phyloP scores from a whole-genome alignment of 139 green algal genomes.

The Chloropicon primus region DNA sequence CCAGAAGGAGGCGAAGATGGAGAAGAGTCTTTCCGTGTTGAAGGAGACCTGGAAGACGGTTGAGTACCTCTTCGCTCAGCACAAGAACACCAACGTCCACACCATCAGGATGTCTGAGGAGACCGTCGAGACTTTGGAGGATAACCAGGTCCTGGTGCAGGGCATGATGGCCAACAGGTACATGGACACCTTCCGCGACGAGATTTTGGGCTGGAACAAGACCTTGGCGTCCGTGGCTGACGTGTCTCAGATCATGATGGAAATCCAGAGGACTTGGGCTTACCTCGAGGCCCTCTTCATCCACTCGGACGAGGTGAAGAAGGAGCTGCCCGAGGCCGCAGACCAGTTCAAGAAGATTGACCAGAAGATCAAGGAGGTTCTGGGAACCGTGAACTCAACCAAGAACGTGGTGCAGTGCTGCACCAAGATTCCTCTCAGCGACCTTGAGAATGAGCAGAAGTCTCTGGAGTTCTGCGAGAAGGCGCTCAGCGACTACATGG shows the following conservation, averaged over 20 bases:
- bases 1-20: constrained; percentile 79
- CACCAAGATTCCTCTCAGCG: constrained; percentile 52
- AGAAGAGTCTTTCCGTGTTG: constrained; percentile 44
- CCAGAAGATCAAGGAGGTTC: constrained; percentile 40
- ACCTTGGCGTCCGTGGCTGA: constrained; percentile 70
- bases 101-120: constrained; percentile 73
- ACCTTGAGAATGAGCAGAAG: constrained; percentile 58
- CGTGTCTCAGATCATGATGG: constrained; percentile 57
- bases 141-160: constrained; percentile 69
- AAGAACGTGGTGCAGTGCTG: constrained; percentile 67
- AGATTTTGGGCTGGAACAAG: constrained; percentile 66
- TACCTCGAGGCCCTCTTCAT: constrained; percentile 79
- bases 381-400: constrained; percentile 9
- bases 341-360: constrained; percentile 63
- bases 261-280: constrained; percentile 74
- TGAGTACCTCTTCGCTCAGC: constrained; percentile 56
- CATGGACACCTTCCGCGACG: constrained; percentile 71
- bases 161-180: constrained; percentile 83
- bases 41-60: constrained; percentile 57
- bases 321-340: constrained; percentile 68
- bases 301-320: constrained; percentile 74
- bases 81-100: constrained; percentile 53
- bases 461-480: constrained; percentile 63
- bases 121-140: constrained; percentile 72
- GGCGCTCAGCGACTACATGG: constrained; percentile 68